These are phyloP conservation scores for Nannochloropsis oceanica DNA, from an alignment of 108 stramenopile genomes.

Conservation along the genomic window DNA sequence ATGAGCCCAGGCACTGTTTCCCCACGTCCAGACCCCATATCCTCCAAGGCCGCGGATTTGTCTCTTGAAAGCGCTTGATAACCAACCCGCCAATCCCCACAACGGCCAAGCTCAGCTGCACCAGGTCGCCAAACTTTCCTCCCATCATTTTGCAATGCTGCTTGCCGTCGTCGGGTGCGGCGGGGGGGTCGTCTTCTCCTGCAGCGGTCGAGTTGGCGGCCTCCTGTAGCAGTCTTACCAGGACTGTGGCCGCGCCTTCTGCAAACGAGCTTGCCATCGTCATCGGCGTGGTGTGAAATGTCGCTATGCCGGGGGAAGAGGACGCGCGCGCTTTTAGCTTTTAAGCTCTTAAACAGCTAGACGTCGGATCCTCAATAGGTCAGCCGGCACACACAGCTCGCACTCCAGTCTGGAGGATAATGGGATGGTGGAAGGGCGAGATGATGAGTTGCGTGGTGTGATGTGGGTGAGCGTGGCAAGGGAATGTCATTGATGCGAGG, in stretches of 20 bases:
- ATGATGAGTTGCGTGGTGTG: too few relatives aligned
- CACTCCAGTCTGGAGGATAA: too few relatives aligned
- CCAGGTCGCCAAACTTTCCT: background rate
- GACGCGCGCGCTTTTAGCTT: too few relatives aligned
- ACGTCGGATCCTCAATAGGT: too few relatives aligned
- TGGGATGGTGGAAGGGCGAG: too few relatives aligned
- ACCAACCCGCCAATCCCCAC: background rate
- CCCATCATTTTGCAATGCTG: background rate
- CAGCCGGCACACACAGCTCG: too few relatives aligned
- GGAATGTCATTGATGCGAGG: too few relatives aligned
- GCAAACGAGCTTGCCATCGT: background rate
- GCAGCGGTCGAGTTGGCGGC: background rate
- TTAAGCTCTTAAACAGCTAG: too few relatives aligned
- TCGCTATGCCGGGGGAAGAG: too few relatives aligned
- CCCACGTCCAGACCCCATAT: background rate
- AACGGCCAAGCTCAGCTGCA: background rate
- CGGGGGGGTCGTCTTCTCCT: background rate
- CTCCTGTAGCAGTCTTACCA: background rate
- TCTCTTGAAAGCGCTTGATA: background rate
- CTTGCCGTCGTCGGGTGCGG: background rate
- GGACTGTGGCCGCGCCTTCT: background rate
- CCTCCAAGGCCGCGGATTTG: background rate
- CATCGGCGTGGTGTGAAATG: background rate
- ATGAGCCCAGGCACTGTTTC: background rate
- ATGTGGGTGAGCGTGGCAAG: too few relatives aligned